Percentiles rank a stretch among this genome's conserved stretches.
Conservation (phyloP, 257 asterid species). For the Salvia miltiorrhiza region DNA sequence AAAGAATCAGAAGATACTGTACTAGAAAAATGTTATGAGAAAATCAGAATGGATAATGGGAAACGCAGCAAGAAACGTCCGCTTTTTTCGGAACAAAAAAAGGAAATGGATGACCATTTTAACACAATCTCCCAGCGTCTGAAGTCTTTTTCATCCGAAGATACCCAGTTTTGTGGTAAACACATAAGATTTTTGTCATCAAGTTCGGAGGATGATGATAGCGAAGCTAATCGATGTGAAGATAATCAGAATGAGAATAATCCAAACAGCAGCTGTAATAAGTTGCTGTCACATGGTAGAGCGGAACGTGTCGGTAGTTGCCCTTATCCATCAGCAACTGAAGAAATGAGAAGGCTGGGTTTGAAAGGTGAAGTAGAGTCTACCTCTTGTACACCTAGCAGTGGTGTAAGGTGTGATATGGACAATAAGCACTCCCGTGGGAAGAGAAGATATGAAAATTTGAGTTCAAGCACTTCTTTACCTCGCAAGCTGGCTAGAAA, state of each 20-base stretch:
- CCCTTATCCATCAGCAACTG: conserved; percentile 94
- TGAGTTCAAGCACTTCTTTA: conserved; percentile 27
- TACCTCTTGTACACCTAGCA: conserved; percentile 22
- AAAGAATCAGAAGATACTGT: conserved; percentile 43
- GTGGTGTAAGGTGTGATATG: conserved; percentile 26
- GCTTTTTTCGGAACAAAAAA: conserved; percentile 48
- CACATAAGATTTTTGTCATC: conserved; percentile 61
- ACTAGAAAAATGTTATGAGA: conserved; percentile 41
- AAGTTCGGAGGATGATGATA: conserved; percentile 67
- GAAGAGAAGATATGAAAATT: conserved; percentile 50
- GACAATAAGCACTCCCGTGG: conserved; percentile 35
- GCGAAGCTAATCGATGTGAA: conserved; percentile 35
- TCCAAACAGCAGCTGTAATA: conserved; percentile 22
- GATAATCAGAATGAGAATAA: conserved; percentile 31
- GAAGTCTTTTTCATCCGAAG: conserved; percentile 50
- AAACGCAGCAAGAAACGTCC: conserved; percentile 49
- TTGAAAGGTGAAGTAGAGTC: conserved; percentile 47
- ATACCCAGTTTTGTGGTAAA: conserved; percentile 52
- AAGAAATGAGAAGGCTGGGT: conserved; percentile 76
- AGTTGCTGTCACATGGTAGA: conserved; percentile 32
- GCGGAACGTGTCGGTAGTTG: conserved; percentile 68
- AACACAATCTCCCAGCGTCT: conserved; percentile 54
- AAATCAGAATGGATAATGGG: conserved; percentile 34
- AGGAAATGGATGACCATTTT: conserved; percentile 68
- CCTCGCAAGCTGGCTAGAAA: conserved; percentile 45